Evolutionary conservation across 2,329 filamentous ascomycete species (phyloP).

Genomic region (Pseudohalonectria lignicola): DNA sequence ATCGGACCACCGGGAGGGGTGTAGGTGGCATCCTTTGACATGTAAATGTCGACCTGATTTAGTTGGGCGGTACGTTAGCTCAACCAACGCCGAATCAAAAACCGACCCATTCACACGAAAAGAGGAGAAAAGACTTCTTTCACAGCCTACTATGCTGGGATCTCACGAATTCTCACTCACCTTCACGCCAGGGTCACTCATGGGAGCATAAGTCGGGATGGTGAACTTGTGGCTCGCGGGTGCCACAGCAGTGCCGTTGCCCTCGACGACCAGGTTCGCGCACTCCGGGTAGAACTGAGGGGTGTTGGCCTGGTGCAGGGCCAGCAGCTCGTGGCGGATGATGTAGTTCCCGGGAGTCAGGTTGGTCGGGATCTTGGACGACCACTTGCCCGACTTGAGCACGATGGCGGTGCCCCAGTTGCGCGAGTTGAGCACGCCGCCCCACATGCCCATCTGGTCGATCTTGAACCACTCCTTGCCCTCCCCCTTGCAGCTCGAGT

Average conservation of each 20-base stretch:
- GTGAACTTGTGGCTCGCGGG: slow-evolving; percentile 26
- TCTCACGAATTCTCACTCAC: slow-evolving; percentile 21
- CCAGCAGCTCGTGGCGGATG: slow-evolving; percentile 44
- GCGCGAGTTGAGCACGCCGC: slow-evolving; percentile 15
- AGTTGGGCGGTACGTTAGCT: no score
- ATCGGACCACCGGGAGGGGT: slow-evolving; percentile 1
- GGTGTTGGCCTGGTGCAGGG: slow-evolving; percentile 39
- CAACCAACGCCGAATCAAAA: background rate
- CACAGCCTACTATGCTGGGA: no score
- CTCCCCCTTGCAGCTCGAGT: slow-evolving; percentile 37
- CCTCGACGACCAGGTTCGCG: slow-evolving; percentile 39
- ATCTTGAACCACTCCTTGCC: slow-evolving; percentile 49
- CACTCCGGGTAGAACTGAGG: slow-evolving; percentile 47
- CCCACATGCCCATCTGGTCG: slow-evolving; percentile 31
- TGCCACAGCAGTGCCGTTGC: slow-evolving; percentile 31
- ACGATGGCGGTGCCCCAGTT: slow-evolving; percentile 36
- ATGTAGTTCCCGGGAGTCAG: slow-evolving; percentile 43
- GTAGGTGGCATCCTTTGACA: slow-evolving; percentile 5
- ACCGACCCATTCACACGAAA: no score
- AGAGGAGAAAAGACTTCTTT: no score
- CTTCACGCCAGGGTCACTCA: slow-evolving; percentile 35
- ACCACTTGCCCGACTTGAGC: slow-evolving; percentile 30
- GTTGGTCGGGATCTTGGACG: slow-evolving; percentile 34
- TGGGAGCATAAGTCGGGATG: slow-evolving; percentile 31
- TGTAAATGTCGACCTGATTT: slow-evolving; percentile 1